These are phyloP conservation scores for Penicillium oxalicum DNA, from an alignment of 2,329 filamentous ascomycete genomes.

Conservation along the genomic window DNA sequence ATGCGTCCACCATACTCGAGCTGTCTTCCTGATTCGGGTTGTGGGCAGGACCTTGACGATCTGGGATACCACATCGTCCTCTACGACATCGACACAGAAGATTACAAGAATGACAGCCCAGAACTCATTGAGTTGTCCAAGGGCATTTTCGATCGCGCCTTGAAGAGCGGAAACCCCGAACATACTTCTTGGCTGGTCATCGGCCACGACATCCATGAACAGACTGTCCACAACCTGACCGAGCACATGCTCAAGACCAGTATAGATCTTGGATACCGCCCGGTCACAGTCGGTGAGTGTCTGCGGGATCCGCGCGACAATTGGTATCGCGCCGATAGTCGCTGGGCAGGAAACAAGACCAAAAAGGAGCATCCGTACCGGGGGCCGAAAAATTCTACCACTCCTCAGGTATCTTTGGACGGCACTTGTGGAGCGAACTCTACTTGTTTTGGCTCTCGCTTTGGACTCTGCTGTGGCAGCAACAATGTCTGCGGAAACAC, in stretches of 20 bases:
- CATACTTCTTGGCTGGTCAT: slow-evolving; percentile 38
- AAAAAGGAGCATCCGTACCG: slow-evolving; percentile 13
- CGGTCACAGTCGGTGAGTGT: slow-evolving; percentile 42
- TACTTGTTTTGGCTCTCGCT: slow-evolving; percentile 31
- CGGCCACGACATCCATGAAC: slow-evolving; percentile 39
- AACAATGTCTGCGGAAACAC: slow-evolving; percentile 28
- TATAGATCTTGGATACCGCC: slow-evolving; percentile 27
- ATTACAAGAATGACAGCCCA: slow-evolving; percentile 39
- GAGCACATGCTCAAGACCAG: slow-evolving; percentile 35
- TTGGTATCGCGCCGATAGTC: slow-evolving; percentile 40
- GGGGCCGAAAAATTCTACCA: slow-evolving; percentile 15
- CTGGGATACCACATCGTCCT: slow-evolving; percentile 48
- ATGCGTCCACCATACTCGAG: slow-evolving; percentile 49
- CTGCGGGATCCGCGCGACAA: slow-evolving; percentile 33
- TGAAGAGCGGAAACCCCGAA: slow-evolving; percentile 21
- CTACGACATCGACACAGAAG: slow-evolving; percentile 45
- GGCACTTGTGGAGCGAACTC: slow-evolving; percentile 32
- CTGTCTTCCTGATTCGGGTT: slow-evolving; percentile 33
- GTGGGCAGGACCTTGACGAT: slow-evolving; percentile 38
- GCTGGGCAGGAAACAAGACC: slow-evolving; percentile 12
- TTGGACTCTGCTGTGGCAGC: slow-evolving; percentile 31
- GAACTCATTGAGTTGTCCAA: slow-evolving; percentile 36
- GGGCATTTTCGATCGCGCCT: slow-evolving; percentile 34
- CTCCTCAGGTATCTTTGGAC: slow-evolving; percentile 22
- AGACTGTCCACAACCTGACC: slow-evolving; percentile 40